These are phyloP conservation scores for Vanrija sp. DNA, from an alignment of 1,284 basidiomycete species.

Conservation along the genomic window DNA sequence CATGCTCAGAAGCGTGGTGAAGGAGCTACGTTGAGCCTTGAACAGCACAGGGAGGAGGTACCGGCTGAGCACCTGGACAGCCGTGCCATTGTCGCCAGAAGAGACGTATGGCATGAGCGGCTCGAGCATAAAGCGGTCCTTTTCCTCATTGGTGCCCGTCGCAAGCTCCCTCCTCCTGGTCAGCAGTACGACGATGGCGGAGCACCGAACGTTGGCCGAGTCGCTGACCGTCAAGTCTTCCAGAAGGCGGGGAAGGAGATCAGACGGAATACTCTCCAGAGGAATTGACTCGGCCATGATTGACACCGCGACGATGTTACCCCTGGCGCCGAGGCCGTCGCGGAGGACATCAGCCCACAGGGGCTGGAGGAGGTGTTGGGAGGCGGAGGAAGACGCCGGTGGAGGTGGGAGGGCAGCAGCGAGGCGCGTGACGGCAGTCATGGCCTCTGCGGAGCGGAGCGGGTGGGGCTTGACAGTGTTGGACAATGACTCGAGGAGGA, in stretches of 20 bases:
- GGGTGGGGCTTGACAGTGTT: conserved; percentile 22
- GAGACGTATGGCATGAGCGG: conserved; percentile 27
- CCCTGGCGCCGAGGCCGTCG: conserved; percentile 13
- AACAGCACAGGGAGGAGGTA: conserved; percentile 37
- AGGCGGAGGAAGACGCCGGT: conserved; percentile 1
- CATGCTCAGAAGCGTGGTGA: conserved; percentile 17
- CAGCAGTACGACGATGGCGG: conserved; percentile 26
- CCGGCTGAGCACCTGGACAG: conserved; percentile 19
- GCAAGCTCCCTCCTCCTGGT: neutral
- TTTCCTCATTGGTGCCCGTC: neutral
- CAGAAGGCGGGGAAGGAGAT: conserved; percentile 21
- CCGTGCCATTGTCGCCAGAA: conserved; percentile 8
- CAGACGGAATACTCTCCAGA: conserved; percentile 7
- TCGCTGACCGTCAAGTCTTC: conserved; percentile 23
- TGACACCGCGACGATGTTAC: conserved; percentile 20
- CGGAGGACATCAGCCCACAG: conserved; percentile 20
- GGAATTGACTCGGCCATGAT: conserved; percentile 26
- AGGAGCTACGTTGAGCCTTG: conserved; percentile 12
- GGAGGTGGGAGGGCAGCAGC: conserved; percentile 10
- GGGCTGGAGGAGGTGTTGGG: conserved; percentile 21
- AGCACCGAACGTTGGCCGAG: conserved; percentile 20
- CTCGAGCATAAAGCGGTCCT: conserved; percentile 15
- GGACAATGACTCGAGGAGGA: conserved; percentile 24
- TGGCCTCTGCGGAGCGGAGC: conserved; percentile 26
- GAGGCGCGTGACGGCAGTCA: conserved; percentile 18